Conservation (phyloP, 2,329 filamentous ascomycete genomes). For the Lasiodiplodia citricola region DNA sequence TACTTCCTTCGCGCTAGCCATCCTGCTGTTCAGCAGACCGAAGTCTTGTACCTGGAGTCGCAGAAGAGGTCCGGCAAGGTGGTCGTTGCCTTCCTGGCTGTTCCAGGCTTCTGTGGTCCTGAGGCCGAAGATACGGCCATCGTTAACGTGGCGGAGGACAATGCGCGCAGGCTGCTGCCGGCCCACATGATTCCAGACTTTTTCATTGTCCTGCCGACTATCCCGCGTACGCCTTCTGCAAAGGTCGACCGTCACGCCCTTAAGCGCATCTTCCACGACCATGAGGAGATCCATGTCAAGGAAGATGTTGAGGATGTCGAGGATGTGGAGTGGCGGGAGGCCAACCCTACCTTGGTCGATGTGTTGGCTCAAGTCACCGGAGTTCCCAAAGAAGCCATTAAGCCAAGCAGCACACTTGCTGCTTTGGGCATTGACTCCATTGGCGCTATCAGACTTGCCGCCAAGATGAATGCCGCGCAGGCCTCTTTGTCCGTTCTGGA, state of each 20-base stretch:
- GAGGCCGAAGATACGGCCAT: constrained; percentile 20
- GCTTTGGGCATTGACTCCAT: constrained; percentile 81
- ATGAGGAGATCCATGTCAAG: constrained; percentile 11
- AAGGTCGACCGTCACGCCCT: constrained; percentile 35
- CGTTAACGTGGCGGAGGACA: constrained; percentile 1
- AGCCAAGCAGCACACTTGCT: constrained; percentile 69
- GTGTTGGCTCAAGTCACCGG: constrained; percentile 63
- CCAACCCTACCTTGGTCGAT: constrained; percentile 58
- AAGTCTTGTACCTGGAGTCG: constrained; percentile 19
- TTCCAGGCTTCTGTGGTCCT: constrained; percentile 28
- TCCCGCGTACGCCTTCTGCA: constrained; percentile 31
- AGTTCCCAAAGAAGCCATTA: constrained; percentile 56
- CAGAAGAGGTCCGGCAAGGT: constrained; percentile 22
- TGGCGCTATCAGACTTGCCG: constrained; percentile 73
- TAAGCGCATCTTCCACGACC: constrained; percentile 29
- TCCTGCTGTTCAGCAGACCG: constrained; percentile 19
- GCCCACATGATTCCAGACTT: constrained; percentile 28
- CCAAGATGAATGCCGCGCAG: constrained; percentile 42
- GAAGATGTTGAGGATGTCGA: constrained; percentile 2
- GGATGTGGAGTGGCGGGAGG: constrained; percentile 49
- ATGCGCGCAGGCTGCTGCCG: constrained; percentile 20
- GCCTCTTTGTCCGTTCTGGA: constrained; percentile 37
- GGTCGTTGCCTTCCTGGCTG: constrained; percentile 44
- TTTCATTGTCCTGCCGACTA: constrained; percentile 23
- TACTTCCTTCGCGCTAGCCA: constrained; percentile 22